Evolutionary conservation across 1,284 basidiomycete species (phyloP).

Genomic region (Vanrija humicola): DNA sequence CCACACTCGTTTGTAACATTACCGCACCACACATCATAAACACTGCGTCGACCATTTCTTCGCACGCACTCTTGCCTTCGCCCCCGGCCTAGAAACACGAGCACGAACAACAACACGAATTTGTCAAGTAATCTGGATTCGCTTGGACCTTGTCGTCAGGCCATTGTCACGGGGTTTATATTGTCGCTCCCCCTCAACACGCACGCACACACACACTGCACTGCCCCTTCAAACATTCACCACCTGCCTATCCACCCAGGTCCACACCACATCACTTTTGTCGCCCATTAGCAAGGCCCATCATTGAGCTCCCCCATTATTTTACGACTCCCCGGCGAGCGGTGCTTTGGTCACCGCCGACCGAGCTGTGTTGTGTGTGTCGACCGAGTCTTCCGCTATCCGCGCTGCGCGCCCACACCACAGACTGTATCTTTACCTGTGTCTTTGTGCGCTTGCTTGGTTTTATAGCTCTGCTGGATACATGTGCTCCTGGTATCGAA

Average conservation of each 20-base stretch:
- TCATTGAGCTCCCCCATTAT: background rate
- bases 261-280: background rate
- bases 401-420: conserved; percentile 8
- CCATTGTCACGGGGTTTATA: conserved; percentile 4
- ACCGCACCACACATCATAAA: background rate
- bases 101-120: background rate
- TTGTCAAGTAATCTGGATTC: background rate
- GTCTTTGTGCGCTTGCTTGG: conserved; percentile 3
- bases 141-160: background rate
- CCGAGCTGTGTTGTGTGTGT: conserved; percentile 1
- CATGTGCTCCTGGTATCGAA: conserved; percentile 1
- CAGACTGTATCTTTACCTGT: conserved; percentile 8
- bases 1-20: conserved; percentile 3
- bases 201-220: background rate
- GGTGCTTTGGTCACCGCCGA: background rate
- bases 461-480: conserved; percentile 2
- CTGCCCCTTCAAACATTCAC: background rate
- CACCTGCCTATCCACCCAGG: background rate
- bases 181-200: background rate
- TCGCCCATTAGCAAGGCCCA: background rate
- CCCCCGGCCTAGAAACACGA: background rate
- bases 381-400: conserved; percentile 2
- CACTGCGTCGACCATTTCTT: no score
- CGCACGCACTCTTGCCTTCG: background rate
- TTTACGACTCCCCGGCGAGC: background rate